Conservation (phyloP, 1,284 basidiomycete species). For the Irpex rosettiformis region DNA sequence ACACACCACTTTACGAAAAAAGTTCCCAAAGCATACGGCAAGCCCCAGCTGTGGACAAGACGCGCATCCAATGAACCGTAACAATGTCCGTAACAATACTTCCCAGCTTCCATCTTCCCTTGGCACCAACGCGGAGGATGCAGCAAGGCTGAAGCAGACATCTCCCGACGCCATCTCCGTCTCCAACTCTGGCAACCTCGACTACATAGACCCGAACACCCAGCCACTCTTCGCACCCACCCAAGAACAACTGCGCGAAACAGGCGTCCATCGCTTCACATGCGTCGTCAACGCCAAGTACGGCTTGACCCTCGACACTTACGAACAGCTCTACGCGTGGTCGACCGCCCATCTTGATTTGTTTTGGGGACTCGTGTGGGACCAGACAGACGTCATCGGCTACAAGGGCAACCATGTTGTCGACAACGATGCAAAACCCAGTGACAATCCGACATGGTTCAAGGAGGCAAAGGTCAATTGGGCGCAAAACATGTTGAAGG, state of each 20-base stretch:
- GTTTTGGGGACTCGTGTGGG: conserved; percentile 84
- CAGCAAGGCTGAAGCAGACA: conserved; percentile 33
- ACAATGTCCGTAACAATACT: background rate
- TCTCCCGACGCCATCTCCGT: conserved; percentile 36
- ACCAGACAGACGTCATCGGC: conserved; percentile 64
- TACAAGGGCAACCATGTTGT: conserved; percentile 59
- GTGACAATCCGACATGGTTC: conserved; percentile 82
- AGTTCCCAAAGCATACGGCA: background rate
- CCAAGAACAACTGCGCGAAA: conserved; percentile 16
- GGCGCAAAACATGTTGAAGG: conserved; percentile 82
- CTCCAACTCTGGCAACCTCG: background rate
- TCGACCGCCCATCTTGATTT: conserved; percentile 56
- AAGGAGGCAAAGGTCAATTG: conserved; percentile 70
- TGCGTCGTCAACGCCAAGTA: conserved; percentile 52
- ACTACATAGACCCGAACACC: conserved; percentile 3
- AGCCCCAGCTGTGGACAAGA: conserved; percentile 1
- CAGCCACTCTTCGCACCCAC: conserved; percentile 46
- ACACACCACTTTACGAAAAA: background rate
- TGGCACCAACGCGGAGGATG: conserved; percentile 8
- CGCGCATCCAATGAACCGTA: background rate
- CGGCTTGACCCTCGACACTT: conserved; percentile 47
- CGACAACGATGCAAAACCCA: conserved; percentile 53
- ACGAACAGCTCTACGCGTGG: conserved; percentile 73
- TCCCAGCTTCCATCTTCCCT: conserved; percentile 9
- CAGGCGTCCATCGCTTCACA: conserved; percentile 38